Evolutionary conservation across 352 stramenopile genomes (phyloP).

Genomic region (Pythium oligandrum): DNA sequence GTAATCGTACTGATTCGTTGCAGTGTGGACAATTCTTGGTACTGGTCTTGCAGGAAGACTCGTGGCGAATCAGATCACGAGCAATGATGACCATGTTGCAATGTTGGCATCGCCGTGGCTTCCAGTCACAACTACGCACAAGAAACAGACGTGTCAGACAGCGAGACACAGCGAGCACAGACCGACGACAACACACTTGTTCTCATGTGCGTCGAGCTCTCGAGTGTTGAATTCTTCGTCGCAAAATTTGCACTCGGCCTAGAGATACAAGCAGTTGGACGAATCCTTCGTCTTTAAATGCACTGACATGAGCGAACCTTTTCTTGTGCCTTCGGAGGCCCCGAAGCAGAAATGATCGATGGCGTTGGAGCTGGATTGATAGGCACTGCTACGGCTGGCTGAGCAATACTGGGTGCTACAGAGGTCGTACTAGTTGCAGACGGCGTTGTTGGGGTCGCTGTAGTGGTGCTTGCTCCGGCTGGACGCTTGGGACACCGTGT

Average conservation of each 20-base stretch:
- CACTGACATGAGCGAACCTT: too few relatives aligned
- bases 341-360: too few relatives aligned
- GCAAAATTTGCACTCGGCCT: constrained; percentile 78
- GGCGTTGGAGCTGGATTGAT: too few relatives aligned
- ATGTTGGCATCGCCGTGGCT: constrained; percentile 68
- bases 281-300: too few relatives aligned
- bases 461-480: neutral
- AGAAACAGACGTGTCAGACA: constrained; percentile 1
- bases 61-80: constrained; percentile 53
- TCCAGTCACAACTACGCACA: constrained; percentile 62
- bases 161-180: neutral
- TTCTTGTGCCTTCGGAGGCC: too few relatives aligned
- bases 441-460: too few relatives aligned
- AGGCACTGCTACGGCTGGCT: too few relatives aligned
- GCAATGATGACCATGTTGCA: constrained; percentile 84
- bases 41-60: constrained; percentile 63
- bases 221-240: constrained; percentile 54
- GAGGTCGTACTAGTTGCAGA: too few relatives aligned
- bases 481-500: constrained; percentile 48
- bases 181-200: constrained; percentile 25
- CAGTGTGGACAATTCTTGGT: constrained; percentile 62
- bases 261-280: neutral
- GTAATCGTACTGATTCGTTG: constrained; percentile 40
- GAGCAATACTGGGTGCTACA: too few relatives aligned
- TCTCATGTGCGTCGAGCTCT: constrained; percentile 61